A percentile compares a stretch with the other conserved stretches of the same genome.
phyloP scores from a whole-genome alignment of 768 basidiomycete species.

The Gloeopeniophorella convolvens region DNA sequence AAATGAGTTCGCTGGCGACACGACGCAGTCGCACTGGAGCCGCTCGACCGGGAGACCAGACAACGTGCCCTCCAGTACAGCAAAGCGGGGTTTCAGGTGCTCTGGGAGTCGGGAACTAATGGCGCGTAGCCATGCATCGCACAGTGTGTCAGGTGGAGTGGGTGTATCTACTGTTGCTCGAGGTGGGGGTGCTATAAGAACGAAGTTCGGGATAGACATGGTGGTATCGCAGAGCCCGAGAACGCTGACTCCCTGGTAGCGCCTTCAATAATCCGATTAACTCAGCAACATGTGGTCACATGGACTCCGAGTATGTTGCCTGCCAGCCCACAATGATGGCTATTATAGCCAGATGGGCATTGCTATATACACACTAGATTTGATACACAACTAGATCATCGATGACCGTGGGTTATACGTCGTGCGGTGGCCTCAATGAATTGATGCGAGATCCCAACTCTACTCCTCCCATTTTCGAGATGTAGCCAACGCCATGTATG shows the following conservation, averaged over 20 bases:
- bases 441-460: slow-evolving; percentile 30
- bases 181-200: slow-evolving; percentile 7
- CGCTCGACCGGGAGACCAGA: background rate
- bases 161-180: background rate
- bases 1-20: slow-evolving; percentile 18
- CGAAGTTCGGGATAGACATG: slow-evolving; percentile 6
- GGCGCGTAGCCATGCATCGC: background rate
- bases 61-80: slow-evolving; percentile 9
- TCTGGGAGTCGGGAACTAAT: slow-evolving; percentile 1
- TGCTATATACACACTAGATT: too few relatives aligned
- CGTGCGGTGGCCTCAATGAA: slow-evolving; percentile 19
- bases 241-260: too few relatives aligned
- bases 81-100: slow-evolving; percentile 10
- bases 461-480: slow-evolving; percentile 23
- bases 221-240: too few relatives aligned
- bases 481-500: slow-evolving; percentile 57
- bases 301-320: too few relatives aligned
- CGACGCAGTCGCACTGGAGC: slow-evolving; percentile 13
- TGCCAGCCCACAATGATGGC: too few relatives aligned
- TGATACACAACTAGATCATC: too few relatives aligned
- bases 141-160: background rate
- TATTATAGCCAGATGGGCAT: too few relatives aligned
- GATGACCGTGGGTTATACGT: too few relatives aligned
- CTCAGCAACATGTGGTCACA: too few relatives aligned
- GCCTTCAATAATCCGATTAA: too few relatives aligned